These are phyloP conservation scores for Lachnellula occidentalis DNA, from an alignment of 2,329 filamentous ascomycete species.

Conservation along the genomic window DNA sequence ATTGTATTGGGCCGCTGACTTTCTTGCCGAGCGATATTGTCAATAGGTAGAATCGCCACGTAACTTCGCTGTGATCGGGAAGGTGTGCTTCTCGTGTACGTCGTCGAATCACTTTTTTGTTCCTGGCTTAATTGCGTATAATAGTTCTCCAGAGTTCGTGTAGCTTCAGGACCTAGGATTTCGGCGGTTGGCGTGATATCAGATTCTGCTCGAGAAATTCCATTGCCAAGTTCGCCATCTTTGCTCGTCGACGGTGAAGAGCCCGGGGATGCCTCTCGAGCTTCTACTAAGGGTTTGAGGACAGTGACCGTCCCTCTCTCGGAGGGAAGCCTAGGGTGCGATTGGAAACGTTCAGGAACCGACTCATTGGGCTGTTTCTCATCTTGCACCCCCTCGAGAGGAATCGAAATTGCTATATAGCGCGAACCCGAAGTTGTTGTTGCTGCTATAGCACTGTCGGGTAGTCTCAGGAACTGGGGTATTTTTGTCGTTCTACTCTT, in stretches of 20 bases:
- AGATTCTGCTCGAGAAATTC: constrained; percentile 1
- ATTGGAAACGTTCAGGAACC: background rate
- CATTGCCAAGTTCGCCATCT: background rate
- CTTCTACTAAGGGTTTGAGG: constrained; percentile 35
- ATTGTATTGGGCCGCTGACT: constrained; percentile 13
- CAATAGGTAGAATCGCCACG: constrained; percentile 8
- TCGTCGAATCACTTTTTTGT: background rate
- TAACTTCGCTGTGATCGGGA: constrained; percentile 8
- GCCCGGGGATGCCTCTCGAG: constrained; percentile 27
- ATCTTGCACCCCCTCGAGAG: constrained; percentile 36
- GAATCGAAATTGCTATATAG: constrained; percentile 58
- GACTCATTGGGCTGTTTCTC: background rate
- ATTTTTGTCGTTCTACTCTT: constrained; percentile 24
- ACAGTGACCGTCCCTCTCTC: constrained; percentile 23
- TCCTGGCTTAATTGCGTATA: constrained; percentile 5
- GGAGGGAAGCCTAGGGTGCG: background rate
- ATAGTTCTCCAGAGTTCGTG: constrained; percentile 10
- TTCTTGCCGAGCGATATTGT: constrained; percentile 3
- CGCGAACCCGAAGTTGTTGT: constrained; percentile 48
- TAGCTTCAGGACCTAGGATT: constrained; percentile 5
- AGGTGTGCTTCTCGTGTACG: background rate
- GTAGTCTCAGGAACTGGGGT: constrained; percentile 37
- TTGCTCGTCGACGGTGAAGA: background rate
- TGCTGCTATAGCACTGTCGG: constrained; percentile 51
- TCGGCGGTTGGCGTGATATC: background rate